These are phyloP conservation scores for Backusella morwellensis DNA, from an alignment of 192 early-diverging fungal species.

Conservation along the genomic window DNA sequence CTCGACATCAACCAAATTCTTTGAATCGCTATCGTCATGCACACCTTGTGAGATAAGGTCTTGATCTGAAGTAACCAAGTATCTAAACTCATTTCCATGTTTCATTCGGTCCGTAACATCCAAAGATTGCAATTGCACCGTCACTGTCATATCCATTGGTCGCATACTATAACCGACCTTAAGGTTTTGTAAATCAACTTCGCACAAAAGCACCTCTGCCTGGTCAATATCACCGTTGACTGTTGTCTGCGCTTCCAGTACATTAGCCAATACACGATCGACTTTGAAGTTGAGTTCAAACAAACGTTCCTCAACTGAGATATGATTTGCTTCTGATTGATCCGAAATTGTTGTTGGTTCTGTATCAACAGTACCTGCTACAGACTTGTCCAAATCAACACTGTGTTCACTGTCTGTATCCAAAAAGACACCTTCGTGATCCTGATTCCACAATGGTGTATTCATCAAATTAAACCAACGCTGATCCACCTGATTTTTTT, in stretches of 20 bases:
- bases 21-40: slow-evolving; percentile 38
- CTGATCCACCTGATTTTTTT: slow-evolving; percentile 10
- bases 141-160: slow-evolving; percentile 72
- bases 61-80: slow-evolving; percentile 55
- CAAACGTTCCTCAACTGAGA: slow-evolving; percentile 33
- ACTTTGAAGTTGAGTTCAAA: slow-evolving; percentile 70
- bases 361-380: slow-evolving; percentile 52
- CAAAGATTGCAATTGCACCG: slow-evolving; percentile 76
- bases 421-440: slow-evolving; percentile 14
- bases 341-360: background rate
- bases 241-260: slow-evolving; percentile 55
- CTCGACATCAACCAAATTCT: slow-evolving; percentile 67
- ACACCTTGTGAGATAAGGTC: background rate
- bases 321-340: background rate
- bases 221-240: slow-evolving; percentile 9
- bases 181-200: slow-evolving; percentile 69
- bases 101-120: slow-evolving; percentile 71
- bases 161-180: slow-evolving; percentile 66
- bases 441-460: slow-evolving; percentile 21
- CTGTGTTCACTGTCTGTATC: slow-evolving; percentile 35
- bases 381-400: slow-evolving; percentile 46
- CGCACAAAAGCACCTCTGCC: slow-evolving; percentile 56
- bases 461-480: slow-evolving; percentile 14
- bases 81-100: slow-evolving; percentile 49
- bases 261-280: slow-evolving; percentile 59